phyloP scores from a whole-genome alignment of 192 early-diverging fungal species.

The Coemansia sp. region DNA sequence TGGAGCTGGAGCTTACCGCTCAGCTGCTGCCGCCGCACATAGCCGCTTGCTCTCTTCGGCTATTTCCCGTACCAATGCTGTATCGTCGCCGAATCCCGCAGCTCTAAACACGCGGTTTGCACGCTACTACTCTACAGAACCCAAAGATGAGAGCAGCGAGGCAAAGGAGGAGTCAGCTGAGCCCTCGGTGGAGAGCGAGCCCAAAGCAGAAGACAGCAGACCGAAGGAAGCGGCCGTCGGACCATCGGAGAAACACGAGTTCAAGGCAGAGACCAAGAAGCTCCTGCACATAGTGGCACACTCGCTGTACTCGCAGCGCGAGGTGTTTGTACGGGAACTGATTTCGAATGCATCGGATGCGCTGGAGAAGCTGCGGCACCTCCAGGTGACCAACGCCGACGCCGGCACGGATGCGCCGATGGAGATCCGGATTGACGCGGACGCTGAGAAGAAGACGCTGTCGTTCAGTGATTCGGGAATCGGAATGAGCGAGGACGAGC shows the following conservation, averaged over 20 bases:
- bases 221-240: slow-evolving; percentile 37
- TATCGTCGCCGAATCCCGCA: neutral
- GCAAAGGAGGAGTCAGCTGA: slow-evolving; percentile 5
- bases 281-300: slow-evolving; percentile 96
- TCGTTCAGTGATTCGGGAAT: slow-evolving; percentile 92
- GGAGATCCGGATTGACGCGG: slow-evolving; percentile 79
- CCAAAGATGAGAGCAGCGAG: slow-evolving; percentile 5
- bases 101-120: neutral
- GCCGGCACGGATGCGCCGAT: slow-evolving; percentile 77
- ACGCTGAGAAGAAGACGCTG: slow-evolving; percentile 73
- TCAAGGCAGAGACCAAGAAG: slow-evolving; percentile 87
- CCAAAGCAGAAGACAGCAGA: slow-evolving; percentile 84
- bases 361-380: slow-evolving; percentile 90
- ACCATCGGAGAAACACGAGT: slow-evolving; percentile 62
- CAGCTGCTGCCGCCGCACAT: slow-evolving; percentile 1
- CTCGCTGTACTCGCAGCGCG: slow-evolving; percentile 92
- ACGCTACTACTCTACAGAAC: slow-evolving; percentile 38
- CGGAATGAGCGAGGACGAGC: slow-evolving; percentile 90
- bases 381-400: slow-evolving; percentile 75
- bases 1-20: neutral
- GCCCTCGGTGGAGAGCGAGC: slow-evolving; percentile 59
- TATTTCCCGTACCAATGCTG: neutral
- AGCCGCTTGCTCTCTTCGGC: neutral
- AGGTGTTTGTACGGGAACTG: slow-evolving; percentile 96
- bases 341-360: slow-evolving; percentile 98